Conservation (phyloP, 257 asterid species). For the Fraxinus excelsior region DNA sequence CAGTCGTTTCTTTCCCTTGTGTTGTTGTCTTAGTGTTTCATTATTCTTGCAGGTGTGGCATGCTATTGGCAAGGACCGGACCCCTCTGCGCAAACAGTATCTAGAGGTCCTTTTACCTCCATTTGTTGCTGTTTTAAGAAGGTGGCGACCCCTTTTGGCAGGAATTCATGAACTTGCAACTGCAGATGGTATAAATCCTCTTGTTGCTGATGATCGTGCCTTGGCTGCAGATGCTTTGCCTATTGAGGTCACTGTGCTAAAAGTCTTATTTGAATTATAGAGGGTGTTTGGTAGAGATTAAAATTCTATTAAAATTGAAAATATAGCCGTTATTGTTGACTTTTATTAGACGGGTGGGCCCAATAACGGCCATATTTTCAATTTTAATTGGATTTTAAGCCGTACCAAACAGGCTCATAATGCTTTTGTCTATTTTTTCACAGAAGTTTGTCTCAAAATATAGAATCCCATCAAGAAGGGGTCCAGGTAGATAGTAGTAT, state of each 20-base stretch:
- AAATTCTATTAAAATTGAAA: no score
- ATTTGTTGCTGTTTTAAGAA: constrained; percentile 88
- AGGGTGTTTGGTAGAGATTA: no score
- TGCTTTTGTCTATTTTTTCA: constrained; percentile 20
- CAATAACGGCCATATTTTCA: no score
- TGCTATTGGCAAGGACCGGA: constrained; percentile 81
- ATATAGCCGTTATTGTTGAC: no score
- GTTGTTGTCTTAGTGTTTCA: constrained; percentile 26
- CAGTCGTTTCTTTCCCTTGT: constrained; percentile 18
- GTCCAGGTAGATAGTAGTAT: constrained; percentile 3
- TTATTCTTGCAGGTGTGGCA: constrained; percentile 74
- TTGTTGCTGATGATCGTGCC: constrained; percentile 89
- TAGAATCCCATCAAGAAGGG: constrained; percentile 8
- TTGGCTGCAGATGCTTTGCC: constrained; percentile 97
- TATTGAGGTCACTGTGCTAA: constrained; percentile 61
- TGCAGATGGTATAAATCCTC: constrained; percentile 94
- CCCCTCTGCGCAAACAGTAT: constrained; percentile 86
- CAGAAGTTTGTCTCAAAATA: constrained; percentile 26
- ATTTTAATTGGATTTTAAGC: no score
- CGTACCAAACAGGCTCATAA: no score
- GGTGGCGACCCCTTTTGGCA: constrained; percentile 99
- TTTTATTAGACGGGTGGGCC: no score
- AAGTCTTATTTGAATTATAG: constrained; percentile 6
- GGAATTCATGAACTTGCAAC: constrained; percentile 95
- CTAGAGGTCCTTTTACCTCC: constrained; percentile 94